Evolutionary conservation across 2,329 filamentous ascomycete species (phyloP), one percentile per base, ranked within the genome.

Genomic region (Fusarium sp.): DNA sequence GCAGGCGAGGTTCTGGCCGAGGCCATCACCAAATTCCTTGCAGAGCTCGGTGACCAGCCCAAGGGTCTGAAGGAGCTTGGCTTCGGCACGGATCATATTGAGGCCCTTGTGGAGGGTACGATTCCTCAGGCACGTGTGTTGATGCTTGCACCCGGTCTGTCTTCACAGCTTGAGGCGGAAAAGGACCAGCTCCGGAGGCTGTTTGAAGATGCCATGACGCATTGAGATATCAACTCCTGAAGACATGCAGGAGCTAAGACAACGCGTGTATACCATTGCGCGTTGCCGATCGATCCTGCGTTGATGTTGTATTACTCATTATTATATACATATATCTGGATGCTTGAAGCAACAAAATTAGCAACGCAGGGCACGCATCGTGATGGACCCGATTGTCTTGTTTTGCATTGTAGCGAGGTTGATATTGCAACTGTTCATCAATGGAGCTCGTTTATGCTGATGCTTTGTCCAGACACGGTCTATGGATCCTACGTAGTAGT

Each of bases 61-160:
- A 83, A 87, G 36, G 96, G 96, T 0, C 76, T 99, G 65, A 92
- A 90, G 78, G 87, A 85, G 33, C 78, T 99, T 11, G 96, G 95
- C 0, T 99, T 98, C 72, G 83, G 83, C 49, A 78, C 76, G 14
- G 84, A 86, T 35, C 86, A 98, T 78, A 80, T 99, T 15, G 92
- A 96, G 63, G 86, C 81, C 9, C 79, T 99, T 61, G 93, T 99
- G 2, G 94, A 98, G 76, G 96, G 95, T 2, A 99, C 95, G 1
- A 88, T 99, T 60, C 95, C 95, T 6, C 95, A 99, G 79, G 87
- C 87, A 52, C 82, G 95, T 65, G 96, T 99, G 51, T 75, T 99
- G 71, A 95, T 93, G 89, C 78, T 99, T 61, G 95, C 95, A 27
- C 96, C 95, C 1, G 93, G 85, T 23, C 75, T 99, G 69, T 86